phyloP scores from a whole-genome alignment of 768 basidiomycete species.

The Termitomyces heimii region DNA sequence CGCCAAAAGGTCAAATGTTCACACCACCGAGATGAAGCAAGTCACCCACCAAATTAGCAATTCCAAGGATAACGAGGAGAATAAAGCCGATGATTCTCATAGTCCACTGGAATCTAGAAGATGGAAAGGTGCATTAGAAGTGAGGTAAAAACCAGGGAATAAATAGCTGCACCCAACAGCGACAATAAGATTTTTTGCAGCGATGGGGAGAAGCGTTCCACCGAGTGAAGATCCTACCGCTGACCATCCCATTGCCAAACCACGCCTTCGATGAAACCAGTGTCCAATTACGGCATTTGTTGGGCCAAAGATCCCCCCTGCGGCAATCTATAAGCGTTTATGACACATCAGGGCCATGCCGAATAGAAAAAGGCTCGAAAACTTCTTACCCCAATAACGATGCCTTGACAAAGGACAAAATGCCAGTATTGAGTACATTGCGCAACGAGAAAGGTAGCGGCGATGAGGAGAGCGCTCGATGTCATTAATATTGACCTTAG shows the following conservation, averaged over 20 bases:
- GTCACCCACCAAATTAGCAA: constrained; percentile 43
- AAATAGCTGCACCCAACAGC: constrained; percentile 28
- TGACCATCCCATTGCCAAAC: constrained; percentile 49
- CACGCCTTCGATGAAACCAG: constrained; percentile 62
- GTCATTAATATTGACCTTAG: constrained; percentile 44
- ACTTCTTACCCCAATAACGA: constrained; percentile 52
- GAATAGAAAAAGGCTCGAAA: constrained; percentile 10
- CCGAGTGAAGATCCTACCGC: constrained; percentile 67
- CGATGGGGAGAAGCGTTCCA: constrained; percentile 62
- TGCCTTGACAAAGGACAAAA: constrained; percentile 68
- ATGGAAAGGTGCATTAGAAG: background rate
- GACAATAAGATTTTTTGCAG: constrained; percentile 48
- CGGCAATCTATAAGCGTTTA: constrained; percentile 28
- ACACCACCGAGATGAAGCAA: background rate
- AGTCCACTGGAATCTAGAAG: constrained; percentile 71
- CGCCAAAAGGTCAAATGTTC: background rate
- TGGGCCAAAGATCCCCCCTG: constrained; percentile 60
- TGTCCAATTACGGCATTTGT: constrained; percentile 56
- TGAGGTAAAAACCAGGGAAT: background rate
- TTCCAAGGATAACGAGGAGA: constrained; percentile 41
- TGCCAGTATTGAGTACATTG: constrained; percentile 77
- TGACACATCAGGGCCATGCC: constrained; percentile 23
- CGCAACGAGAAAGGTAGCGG: constrained; percentile 58
- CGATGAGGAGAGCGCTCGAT: constrained; percentile 45
- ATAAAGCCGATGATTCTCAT: constrained; percentile 68